These are phyloP conservation scores for Wickerhamiella hasegawae DNA, from an alignment of 805 yeast genomes.

Conservation along the genomic window DNA sequence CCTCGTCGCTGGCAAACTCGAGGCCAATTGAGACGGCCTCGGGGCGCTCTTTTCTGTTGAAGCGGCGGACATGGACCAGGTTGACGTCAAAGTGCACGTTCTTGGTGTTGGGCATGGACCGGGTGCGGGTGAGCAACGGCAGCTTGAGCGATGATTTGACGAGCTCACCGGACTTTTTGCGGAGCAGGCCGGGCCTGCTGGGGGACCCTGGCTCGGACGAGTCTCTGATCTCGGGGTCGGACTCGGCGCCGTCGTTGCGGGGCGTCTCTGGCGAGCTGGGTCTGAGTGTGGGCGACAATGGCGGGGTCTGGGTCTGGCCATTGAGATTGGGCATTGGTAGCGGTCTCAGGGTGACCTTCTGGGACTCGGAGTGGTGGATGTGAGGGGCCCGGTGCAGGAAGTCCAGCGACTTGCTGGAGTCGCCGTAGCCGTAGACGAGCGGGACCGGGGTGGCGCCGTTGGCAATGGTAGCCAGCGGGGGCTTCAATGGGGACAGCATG, in stretches of 20 bases:
- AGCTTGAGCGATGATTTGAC: constrained; percentile 56
- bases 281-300: too few species aligned
- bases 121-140: constrained; percentile 23
- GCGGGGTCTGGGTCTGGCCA: too few species aligned
- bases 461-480: too few species aligned
- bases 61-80: constrained; percentile 46
- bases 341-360: too few species aligned
- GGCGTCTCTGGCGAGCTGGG: too few species aligned
- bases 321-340: too few species aligned
- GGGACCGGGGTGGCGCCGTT: too few species aligned
- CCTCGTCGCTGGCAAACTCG: constrained; percentile 40
- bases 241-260: too few species aligned
- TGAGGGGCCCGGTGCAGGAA: not conserved
- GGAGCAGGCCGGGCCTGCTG: constrained; percentile 30
- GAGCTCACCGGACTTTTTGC: constrained; percentile 81
- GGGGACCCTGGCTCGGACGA: too few species aligned
- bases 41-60: constrained; percentile 60
- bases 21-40: constrained; percentile 37
- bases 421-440: not conserved
- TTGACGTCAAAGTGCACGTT: constrained; percentile 66
- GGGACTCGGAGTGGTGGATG: too few species aligned
- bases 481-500: too few species aligned
- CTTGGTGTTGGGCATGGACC: constrained; percentile 28
- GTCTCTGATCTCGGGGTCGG: too few species aligned
- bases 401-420: not conserved